Conservation (phyloP, 805 yeast species). For the Cyberlindnera mrakii region DNA sequence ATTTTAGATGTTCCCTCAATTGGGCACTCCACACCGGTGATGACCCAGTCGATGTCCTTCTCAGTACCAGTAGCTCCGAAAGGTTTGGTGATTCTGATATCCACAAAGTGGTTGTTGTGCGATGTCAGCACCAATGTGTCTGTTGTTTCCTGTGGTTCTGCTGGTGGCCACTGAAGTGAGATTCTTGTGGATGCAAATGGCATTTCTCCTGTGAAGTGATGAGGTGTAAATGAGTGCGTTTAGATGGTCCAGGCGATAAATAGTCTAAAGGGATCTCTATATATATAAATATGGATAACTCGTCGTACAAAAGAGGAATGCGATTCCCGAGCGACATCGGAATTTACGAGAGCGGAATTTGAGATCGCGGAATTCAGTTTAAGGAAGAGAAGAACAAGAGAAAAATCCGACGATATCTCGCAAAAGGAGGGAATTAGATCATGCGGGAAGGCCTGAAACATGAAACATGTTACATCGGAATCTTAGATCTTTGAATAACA, state of each 20-base stretch:
- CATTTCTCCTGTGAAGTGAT: constrained; percentile 5
- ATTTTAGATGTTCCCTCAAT: constrained; percentile 12
- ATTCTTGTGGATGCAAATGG: constrained; percentile 36
- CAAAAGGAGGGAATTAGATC: no score
- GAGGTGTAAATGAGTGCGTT: not conserved
- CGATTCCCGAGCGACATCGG: not conserved
- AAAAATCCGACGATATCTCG: no score
- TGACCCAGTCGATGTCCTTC: constrained; percentile 24
- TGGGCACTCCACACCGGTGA: constrained; percentile 27
- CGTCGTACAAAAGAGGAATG: not conserved
- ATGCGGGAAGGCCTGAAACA: no score
- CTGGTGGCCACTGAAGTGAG: constrained; percentile 48
- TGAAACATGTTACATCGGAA: no score
- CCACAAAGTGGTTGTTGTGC: constrained; percentile 40
- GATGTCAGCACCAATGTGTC: constrained; percentile 44
- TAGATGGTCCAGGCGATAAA: not conserved
- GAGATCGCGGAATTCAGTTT: no score
- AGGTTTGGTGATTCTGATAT: constrained; percentile 29
- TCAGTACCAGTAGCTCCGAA: constrained; percentile 13
- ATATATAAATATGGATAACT: no score
- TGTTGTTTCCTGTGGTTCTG: constrained; percentile 36
- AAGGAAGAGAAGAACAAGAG: no score
- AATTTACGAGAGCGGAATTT: no score
- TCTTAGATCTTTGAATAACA: no score
- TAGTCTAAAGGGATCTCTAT: not conserved